Percentiles rank a stretch among this genome's conserved stretches.
Evolutionary conservation across 768 basidiomycete species (phyloP).

Genomic region (Leccinum subgranulosum): DNA sequence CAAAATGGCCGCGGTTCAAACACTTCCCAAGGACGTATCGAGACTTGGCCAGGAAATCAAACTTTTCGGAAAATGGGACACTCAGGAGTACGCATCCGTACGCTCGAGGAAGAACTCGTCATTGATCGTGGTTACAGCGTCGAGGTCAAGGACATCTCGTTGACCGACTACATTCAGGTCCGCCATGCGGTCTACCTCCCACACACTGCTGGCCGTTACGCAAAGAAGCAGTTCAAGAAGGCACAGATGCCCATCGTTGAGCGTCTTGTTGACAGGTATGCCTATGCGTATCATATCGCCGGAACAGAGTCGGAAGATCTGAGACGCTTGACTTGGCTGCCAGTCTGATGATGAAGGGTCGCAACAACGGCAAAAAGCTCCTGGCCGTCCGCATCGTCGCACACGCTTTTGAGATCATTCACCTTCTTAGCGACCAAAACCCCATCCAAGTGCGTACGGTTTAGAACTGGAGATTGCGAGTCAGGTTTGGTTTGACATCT

Average conservation of each 20-base stretch:
- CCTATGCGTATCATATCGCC: neutral
- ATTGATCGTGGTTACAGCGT: conserved; percentile 52
- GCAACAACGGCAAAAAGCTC: conserved; percentile 99
- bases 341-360: conserved; percentile 99
- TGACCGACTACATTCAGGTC: conserved; percentile 99
- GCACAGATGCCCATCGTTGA: conserved; percentile 99
- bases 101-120: neutral
- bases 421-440: conserved; percentile 99
- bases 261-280: conserved; percentile 94
- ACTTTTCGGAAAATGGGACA: conserved; percentile 99
- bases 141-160: conserved; percentile 98
- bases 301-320: neutral
- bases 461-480: no score
- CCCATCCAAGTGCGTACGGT: conserved; percentile 81
- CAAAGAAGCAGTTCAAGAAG: conserved; percentile 99
- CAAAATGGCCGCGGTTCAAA: conserved; percentile 63
- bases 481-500: neutral
- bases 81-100: conserved; percentile 73
- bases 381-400: conserved; percentile 98
- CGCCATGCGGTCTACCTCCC: conserved; percentile 96
- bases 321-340: neutral
- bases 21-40: conserved; percentile 81
- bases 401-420: conserved; percentile 99
- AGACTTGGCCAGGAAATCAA: conserved; percentile 84
- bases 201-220: conserved; percentile 98